Conservation (phyloP, 768 basidiomycete genomes). For the Zangia roseola region DNA sequence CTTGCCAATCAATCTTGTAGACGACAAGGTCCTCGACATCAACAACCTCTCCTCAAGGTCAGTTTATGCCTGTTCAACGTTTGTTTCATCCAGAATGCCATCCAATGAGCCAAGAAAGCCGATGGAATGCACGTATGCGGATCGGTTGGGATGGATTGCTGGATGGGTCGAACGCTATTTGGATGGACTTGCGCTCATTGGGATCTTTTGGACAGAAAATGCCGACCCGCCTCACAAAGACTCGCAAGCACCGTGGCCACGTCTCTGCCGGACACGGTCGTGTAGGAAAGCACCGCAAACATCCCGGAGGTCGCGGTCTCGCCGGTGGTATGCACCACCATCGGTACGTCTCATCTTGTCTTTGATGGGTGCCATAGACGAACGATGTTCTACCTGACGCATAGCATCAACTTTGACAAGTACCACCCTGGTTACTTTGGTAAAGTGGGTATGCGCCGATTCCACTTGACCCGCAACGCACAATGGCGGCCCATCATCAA, state of each 20-base stretch:
- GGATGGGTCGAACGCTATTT: slow-evolving; percentile 47
- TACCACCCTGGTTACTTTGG: slow-evolving; percentile 99
- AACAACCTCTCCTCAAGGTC: slow-evolving; percentile 63
- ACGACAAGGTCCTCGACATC: slow-evolving; percentile 39
- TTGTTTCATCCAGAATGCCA: slow-evolving; percentile 13
- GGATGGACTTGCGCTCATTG: slow-evolving; percentile 33
- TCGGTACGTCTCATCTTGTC: slow-evolving; percentile 54
- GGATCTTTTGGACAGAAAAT: slow-evolving; percentile 49
- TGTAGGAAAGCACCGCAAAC: slow-evolving; percentile 99
- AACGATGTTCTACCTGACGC: not conserved
- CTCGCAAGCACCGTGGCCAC: slow-evolving; percentile 99
- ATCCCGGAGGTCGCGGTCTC: slow-evolving; percentile 99
- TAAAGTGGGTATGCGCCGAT: slow-evolving; percentile 99
- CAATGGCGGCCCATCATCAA: slow-evolving; percentile 97
- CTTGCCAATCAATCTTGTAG: slow-evolving; percentile 2
- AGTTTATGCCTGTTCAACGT: slow-evolving; percentile 40
- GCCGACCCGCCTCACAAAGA: slow-evolving; percentile 96
- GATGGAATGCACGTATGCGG: slow-evolving; percentile 17
- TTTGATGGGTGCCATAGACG: not conserved
- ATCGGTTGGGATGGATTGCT: slow-evolving; percentile 31
- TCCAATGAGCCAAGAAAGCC: slow-evolving; percentile 6
- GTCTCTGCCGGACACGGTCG: slow-evolving; percentile 99
- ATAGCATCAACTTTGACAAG: slow-evolving; percentile 94
- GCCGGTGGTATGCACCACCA: slow-evolving; percentile 99
- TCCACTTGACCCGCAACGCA: slow-evolving; percentile 90